Percentiles rank a stretch among this genome's conserved stretches.
Evolutionary conservation across 495 filamentous ascomycete species (phyloP).

Genomic region (Penicillium cinerascens): DNA sequence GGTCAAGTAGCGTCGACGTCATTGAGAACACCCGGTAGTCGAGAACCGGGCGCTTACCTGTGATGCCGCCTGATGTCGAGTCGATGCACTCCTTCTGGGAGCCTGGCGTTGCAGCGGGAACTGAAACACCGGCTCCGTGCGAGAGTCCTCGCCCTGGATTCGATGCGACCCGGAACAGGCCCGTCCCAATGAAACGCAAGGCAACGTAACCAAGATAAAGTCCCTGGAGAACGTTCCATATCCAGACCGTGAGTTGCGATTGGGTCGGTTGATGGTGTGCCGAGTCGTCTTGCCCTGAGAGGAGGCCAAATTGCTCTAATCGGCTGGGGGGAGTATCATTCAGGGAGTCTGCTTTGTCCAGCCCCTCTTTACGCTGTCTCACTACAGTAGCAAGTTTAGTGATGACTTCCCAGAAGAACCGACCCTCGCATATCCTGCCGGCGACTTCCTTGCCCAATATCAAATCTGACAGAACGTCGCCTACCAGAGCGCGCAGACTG

Average conservation of each 20-base stretch:
- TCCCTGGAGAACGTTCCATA: slow-evolving; percentile 71
- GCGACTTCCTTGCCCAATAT: slow-evolving; percentile 75
- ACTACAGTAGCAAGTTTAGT: slow-evolving; percentile 55
- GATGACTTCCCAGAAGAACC: slow-evolving; percentile 79
- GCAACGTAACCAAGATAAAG: slow-evolving; percentile 61
- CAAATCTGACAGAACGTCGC: slow-evolving; percentile 80
- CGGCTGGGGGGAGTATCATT: slow-evolving; percentile 27
- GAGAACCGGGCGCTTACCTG: slow-evolving; percentile 63
- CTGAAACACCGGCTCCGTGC: slow-evolving; percentile 23
- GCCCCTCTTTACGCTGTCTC: slow-evolving; percentile 19
- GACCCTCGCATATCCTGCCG: slow-evolving; percentile 75
- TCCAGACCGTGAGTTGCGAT: slow-evolving; percentile 39
- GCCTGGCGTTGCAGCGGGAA: slow-evolving; percentile 24
- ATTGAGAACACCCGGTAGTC: slow-evolving; percentile 71
- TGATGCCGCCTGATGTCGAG: slow-evolving; percentile 45
- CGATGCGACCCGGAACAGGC: slow-evolving; percentile 45
- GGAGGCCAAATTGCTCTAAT: slow-evolving; percentile 47
- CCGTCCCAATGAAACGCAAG: slow-evolving; percentile 58
- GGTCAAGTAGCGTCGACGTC: slow-evolving; percentile 62
- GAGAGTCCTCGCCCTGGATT: slow-evolving; percentile 19
- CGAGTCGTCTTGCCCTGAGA: slow-evolving; percentile 31
- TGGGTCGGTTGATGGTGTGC: slow-evolving; percentile 17
- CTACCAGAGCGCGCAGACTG: slow-evolving; percentile 75
- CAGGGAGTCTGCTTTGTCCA: slow-evolving; percentile 20
- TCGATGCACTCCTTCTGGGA: slow-evolving; percentile 11